These are phyloP conservation scores for Colletotrichum sp. DNA, from an alignment of 2,329 filamentous ascomycete genomes.

Conservation along the genomic window DNA sequence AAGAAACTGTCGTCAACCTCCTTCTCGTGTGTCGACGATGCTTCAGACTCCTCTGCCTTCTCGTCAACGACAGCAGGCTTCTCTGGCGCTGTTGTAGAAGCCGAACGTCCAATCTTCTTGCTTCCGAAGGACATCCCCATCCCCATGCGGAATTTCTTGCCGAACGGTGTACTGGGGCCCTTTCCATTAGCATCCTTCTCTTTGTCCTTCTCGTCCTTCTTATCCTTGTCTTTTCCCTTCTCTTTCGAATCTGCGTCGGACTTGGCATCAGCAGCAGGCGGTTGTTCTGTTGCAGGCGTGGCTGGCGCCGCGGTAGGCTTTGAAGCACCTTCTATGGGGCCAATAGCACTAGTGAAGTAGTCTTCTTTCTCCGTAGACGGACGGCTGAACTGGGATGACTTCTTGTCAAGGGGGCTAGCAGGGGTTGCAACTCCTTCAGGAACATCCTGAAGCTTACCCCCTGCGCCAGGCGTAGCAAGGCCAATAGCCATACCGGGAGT, in stretches of 20 bases:
- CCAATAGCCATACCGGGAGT: slow-evolving; percentile 83
- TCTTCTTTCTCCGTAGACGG: slow-evolving; percentile 72
- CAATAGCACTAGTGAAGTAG: slow-evolving; percentile 75
- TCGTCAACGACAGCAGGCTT: slow-evolving; percentile 79
- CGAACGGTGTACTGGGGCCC: slow-evolving; percentile 68
- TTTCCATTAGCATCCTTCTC: slow-evolving; percentile 56
- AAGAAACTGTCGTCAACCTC: slow-evolving; percentile 77
- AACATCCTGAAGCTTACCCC: slow-evolving; percentile 47
- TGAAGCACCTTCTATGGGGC: slow-evolving; percentile 48
- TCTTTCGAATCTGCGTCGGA: slow-evolving; percentile 34
- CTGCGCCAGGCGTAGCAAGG: slow-evolving; percentile 67
- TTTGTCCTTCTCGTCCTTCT: slow-evolving; percentile 43
- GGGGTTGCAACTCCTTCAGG: slow-evolving; percentile 51
- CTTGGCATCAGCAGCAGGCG: slow-evolving; percentile 47
- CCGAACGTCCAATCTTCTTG: slow-evolving; percentile 80
- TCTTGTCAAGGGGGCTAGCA: slow-evolving; percentile 57
- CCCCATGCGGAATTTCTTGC: slow-evolving; percentile 78
- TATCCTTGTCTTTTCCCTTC: slow-evolving; percentile 55
- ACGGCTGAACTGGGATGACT: slow-evolving; percentile 59
- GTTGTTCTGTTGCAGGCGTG: slow-evolving; percentile 48
- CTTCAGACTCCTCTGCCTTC: slow-evolving; percentile 72
- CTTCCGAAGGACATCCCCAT: slow-evolving; percentile 75
- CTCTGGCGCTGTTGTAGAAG: slow-evolving; percentile 68
- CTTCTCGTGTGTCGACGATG: slow-evolving; percentile 70
- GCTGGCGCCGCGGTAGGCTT: slow-evolving; percentile 54